Conservation (phyloP, 257 asterid genomes). For the Jacaranda copaia region DNA sequence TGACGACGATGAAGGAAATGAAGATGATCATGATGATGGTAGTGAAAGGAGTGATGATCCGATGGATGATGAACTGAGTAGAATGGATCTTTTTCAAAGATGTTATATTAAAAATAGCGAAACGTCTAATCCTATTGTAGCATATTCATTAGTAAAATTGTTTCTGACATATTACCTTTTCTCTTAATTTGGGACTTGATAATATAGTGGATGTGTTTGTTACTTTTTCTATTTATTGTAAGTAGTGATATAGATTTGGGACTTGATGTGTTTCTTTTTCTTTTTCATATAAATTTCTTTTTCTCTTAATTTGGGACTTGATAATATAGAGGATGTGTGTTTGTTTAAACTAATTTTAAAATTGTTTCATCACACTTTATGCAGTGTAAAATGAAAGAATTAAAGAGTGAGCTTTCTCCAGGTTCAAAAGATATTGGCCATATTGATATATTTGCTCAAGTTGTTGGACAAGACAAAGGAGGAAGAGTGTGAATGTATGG, state of each 20-base stretch:
- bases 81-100: conserved; percentile 11
- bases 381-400: neutral
- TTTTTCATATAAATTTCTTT: no score
- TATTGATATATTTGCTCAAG: neutral
- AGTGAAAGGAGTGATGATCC: neutral
- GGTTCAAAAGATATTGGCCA: neutral
- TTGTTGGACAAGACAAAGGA: neutral
- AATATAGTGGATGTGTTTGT: no score
- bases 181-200: no score
- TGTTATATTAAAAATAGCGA: conserved; percentile 13
- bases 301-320: no score
- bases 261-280: no score
- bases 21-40: neutral
- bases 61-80: neutral
- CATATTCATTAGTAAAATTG: neutral
- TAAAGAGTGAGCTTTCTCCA: neutral
- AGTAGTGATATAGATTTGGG: no score
- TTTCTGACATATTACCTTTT: no score
- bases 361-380: no score
- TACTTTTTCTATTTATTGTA: no score
- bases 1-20: neutral
- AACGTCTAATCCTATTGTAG: neutral
- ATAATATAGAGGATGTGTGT: no score
- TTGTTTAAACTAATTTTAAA: no score
- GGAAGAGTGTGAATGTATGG: neutral